Base-by-base conservation (phyloP, 495 filamentous ascomycete species). In the Aspergillus coremiiformis region DNA sequence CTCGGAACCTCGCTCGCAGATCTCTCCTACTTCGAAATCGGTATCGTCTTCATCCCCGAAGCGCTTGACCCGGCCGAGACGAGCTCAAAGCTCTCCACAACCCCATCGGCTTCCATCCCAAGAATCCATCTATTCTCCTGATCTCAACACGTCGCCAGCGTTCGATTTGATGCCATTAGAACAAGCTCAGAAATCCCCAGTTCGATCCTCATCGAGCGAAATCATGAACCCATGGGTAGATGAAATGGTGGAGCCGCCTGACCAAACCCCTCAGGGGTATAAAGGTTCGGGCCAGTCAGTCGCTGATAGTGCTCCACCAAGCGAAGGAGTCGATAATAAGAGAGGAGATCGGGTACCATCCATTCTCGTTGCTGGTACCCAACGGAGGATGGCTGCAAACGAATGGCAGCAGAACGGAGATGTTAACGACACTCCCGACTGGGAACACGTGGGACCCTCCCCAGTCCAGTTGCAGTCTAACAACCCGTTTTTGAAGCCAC, bases 101-200 rank as follows among this genome's bases (percentile, higher is more conserved):
- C 59, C 62, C 39, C 60, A 54, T 35, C 63, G 61, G 26, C 35
- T 66, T 33, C 62, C 65, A 9, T 68, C 69, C 7, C 53, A 65
- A 48, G 68, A 72, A 24, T 68, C 68, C 6, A 60, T 75, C 41
- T 74, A 68, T 39, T 73, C 68, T 3, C 71, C 71, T 20, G 68
- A 74, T 47, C 63, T 73, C 51, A 66, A 72, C 44, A 75, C 68
- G 4, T 74, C 71, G 0, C 71, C 69, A 4, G 69, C 71, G 0
- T 73, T 75, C 39, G 68, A 71, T 39, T 56, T 73, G 35, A 75
- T 73, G 72, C 64, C 71, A 8, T 51, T 74, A 12, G 69, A 75
- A 49, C 62, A 75, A 39, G 70, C 72, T 0, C 72, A 74, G 47
- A 66, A 60, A 53, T 73, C 72, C 3, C 72, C 71, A 37, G 60